phyloP scores from a whole-genome alignment of 179 eudicot genomes.

The Amaranthus tricolor region DNA sequence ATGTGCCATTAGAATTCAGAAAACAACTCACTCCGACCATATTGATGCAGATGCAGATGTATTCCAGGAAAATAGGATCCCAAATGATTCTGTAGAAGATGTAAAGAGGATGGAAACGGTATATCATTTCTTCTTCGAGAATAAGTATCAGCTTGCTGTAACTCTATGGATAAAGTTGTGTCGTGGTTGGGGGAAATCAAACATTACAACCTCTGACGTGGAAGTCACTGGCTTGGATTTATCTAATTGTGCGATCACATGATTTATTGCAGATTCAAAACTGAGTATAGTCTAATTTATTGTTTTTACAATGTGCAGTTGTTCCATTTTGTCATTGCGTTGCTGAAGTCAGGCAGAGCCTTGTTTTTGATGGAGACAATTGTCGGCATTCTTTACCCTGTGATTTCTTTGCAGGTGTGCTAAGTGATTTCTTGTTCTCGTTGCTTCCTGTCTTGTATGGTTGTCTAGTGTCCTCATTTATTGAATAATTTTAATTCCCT shows the following conservation, averaged over 20 bases:
- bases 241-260: conserved; percentile 2
- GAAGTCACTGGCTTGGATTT: background rate
- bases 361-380: conserved; percentile 70
- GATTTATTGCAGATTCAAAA: conserved; percentile 11
- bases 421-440: background rate
- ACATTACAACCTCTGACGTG: conserved; percentile 7
- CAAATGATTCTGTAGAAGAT: conserved; percentile 70
- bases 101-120: conserved; percentile 99
- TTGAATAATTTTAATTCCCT: background rate
- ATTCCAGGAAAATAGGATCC: conserved; percentile 41
- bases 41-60: conserved; percentile 42
- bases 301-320: conserved; percentile 47
- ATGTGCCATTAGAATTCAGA: conserved; percentile 61
- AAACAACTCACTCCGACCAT: conserved; percentile 49
- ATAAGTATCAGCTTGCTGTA: background rate
- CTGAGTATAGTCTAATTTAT: conserved; percentile 11
- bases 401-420: conserved; percentile 87
- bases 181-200: background rate
- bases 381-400: conserved; percentile 81
- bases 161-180: background rate
- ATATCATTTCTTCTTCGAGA: conserved; percentile 13
- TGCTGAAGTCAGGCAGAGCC: conserved; percentile 95
- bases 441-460: conserved; percentile 15
- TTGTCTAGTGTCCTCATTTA: background rate
- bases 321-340: conserved; percentile 85